Percentiles rank a stretch among this genome's conserved stretches.
Evolutionary conservation across 2,329 filamentous ascomycete genomes (phyloP).

Genomic region (Colletotrichum abscissum): DNA sequence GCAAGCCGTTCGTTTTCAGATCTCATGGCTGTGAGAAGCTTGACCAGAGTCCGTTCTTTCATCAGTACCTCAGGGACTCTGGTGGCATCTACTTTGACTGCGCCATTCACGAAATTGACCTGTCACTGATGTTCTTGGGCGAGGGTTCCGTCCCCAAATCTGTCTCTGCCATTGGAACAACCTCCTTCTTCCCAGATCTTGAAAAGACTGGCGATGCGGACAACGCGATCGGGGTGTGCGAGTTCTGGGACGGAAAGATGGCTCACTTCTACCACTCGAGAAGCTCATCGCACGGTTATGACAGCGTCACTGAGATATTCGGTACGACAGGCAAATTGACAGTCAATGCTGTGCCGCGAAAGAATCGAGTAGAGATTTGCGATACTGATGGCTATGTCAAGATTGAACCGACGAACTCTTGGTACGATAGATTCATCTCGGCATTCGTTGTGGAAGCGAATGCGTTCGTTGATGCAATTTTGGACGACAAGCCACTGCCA

Average conservation of each 20-base stretch:
- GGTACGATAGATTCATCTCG: no score
- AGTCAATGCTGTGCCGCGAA: conserved; percentile 45
- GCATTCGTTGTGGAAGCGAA: no score
- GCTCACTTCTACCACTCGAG: conserved; percentile 56
- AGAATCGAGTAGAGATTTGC: conserved; percentile 40
- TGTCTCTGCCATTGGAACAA: no score
- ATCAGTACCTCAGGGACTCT: no score
- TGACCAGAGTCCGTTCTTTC: conserved; percentile 55
- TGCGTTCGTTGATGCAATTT: no score
- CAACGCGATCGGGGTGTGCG: conserved; percentile 52
- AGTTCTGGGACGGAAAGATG: conserved; percentile 55
- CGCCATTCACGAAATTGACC: no score
- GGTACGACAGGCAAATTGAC: conserved; percentile 51
- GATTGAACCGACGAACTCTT: no score
- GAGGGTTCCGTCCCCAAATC: no score
- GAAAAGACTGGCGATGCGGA: background rate
- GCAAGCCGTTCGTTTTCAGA: no score
- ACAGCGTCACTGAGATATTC: conserved; percentile 54
- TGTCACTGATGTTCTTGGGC: no score
- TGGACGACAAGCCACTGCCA: no score
- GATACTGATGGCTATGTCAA: conserved; percentile 38
- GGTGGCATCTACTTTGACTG: no score
- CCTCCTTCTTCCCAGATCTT: background rate
- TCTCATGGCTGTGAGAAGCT: conserved; percentile 60
- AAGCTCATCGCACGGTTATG: conserved; percentile 54